Evolutionary conservation across 2,329 filamentous ascomycete genomes (phyloP).

Genomic region (Amesomyces nigricolor): DNA sequence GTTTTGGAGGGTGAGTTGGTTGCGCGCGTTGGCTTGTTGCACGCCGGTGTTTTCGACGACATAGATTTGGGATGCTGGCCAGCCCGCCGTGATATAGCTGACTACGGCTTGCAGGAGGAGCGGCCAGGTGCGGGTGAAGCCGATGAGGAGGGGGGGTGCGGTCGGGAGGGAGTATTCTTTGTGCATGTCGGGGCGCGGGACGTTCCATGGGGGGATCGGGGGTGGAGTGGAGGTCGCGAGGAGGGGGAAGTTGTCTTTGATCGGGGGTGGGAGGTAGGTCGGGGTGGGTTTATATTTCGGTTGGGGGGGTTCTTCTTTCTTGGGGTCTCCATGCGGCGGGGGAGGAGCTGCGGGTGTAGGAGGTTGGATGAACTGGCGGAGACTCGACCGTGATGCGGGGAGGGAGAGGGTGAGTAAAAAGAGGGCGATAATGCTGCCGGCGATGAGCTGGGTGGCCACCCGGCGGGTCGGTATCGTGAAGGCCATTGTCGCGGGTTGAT

Average conservation of each 20-base stretch:
- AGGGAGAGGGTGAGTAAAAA: background rate
- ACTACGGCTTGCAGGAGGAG: slow-evolving; percentile 51
- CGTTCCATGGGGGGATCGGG: slow-evolving; percentile 42
- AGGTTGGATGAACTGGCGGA: background rate
- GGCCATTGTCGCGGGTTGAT: slow-evolving; percentile 8
- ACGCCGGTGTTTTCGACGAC: slow-evolving; percentile 56
- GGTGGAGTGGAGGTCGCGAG: slow-evolving; percentile 32
- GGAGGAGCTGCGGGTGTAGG: background rate
- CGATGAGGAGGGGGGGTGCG: slow-evolving; percentile 49
- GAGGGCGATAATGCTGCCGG: background rate
- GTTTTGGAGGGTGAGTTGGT: slow-evolving; percentile 46
- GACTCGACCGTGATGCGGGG: background rate
- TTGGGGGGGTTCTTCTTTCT: background rate
- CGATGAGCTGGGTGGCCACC: slow-evolving; percentile 9
- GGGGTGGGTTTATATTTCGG: slow-evolving; percentile 27
- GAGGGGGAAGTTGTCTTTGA: slow-evolving; percentile 40
- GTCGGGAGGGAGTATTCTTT: slow-evolving; percentile 35
- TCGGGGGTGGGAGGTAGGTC: slow-evolving; percentile 28
- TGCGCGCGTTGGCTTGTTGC: slow-evolving; percentile 46
- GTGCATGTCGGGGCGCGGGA: slow-evolving; percentile 35
- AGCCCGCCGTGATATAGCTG: slow-evolving; percentile 53
- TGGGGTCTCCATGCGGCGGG: no score
- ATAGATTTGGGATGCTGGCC: slow-evolving; percentile 52
- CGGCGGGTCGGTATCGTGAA: slow-evolving; percentile 16
- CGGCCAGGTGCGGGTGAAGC: slow-evolving; percentile 53